Evolutionary conservation across 2,329 filamentous ascomycete species (phyloP).

Genomic region (Fusarium sp.): DNA sequence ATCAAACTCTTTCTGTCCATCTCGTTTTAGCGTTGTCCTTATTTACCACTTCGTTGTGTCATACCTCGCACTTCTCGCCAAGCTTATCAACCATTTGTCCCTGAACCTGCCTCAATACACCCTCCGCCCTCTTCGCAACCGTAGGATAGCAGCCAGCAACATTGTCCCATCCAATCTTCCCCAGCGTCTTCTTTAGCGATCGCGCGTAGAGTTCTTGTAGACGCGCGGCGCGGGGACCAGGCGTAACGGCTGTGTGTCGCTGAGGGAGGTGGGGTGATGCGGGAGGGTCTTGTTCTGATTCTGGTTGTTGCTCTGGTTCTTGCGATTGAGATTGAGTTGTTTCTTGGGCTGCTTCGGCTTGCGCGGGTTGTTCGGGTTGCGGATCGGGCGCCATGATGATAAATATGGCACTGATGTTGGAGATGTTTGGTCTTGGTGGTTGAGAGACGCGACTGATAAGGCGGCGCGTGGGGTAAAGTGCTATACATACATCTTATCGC

Average conservation of each 20-base stretch:
- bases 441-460: slow-evolving; percentile 36
- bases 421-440: slow-evolving; percentile 14
- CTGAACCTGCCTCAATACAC: slow-evolving; percentile 64
- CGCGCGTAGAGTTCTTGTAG: slow-evolving; percentile 64
- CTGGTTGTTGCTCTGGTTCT: slow-evolving; percentile 12
- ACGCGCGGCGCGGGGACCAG: slow-evolving; percentile 66
- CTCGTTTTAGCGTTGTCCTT: slow-evolving; percentile 3
- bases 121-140: slow-evolving; percentile 61
- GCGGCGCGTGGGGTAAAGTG: slow-evolving; percentile 32
- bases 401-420: neutral
- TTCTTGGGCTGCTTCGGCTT: neutral
- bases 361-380: neutral
- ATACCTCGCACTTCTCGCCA: slow-evolving; percentile 61
- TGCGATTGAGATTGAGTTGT: slow-evolving; percentile 1
- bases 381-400: slow-evolving; percentile 34
- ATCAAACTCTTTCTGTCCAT: slow-evolving; percentile 63
- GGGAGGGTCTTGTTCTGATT: slow-evolving; percentile 25
- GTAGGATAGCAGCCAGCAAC: slow-evolving; percentile 71
- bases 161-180: slow-evolving; percentile 64
- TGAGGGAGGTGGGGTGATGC: slow-evolving; percentile 53
- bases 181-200: slow-evolving; percentile 63
- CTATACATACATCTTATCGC: slow-evolving; percentile 14
- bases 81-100: slow-evolving; percentile 67
- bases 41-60: slow-evolving; percentile 6
- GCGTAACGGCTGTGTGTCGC: slow-evolving; percentile 55